Evolutionary conservation across 768 basidiomycete species (phyloP).

Genomic region (Trametes villosa): DNA sequence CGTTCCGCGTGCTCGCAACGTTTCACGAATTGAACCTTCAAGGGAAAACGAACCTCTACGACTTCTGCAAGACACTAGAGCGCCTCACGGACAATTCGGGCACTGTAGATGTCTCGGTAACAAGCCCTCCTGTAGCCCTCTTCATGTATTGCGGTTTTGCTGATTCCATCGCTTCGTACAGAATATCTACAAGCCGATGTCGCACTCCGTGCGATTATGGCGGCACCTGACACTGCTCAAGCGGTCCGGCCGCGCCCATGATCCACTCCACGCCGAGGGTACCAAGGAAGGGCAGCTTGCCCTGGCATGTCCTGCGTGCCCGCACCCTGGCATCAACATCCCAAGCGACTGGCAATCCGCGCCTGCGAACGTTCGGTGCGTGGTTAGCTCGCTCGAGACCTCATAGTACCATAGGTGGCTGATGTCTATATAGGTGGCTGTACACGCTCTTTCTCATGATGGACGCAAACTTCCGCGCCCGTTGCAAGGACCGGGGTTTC

Average conservation of each 20-base stretch:
- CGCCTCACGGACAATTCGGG: conserved; percentile 38
- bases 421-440: conserved; percentile 25
- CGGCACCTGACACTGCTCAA: conserved; percentile 28
- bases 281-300: conserved; percentile 20
- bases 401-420: not conserved
- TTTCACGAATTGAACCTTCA: conserved; percentile 41
- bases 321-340: conserved; percentile 26
- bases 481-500: conserved; percentile 24
- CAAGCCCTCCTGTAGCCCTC: not conserved
- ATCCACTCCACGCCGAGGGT: conserved; percentile 16
- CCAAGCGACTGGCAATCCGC: conserved; percentile 24
- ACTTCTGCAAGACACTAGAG: conserved; percentile 36
- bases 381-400: too few relatives aligned
- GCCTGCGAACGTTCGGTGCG: not conserved
- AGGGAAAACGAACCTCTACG: conserved; percentile 38
- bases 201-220: conserved; percentile 20
- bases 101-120: conserved; percentile 4
- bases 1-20: conserved; percentile 33
- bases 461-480: conserved; percentile 34
- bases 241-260: conserved; percentile 26
- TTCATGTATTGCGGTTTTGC: not conserved
- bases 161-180: too few relatives aligned
- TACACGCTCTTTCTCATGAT: conserved; percentile 33
- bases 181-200: conserved; percentile 23
- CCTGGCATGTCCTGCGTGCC: conserved; percentile 31